Evolutionary conservation across 768 basidiomycete species (phyloP), one percentile per base, ranked within the genome.

Genomic region (Tricholoma furcatifolium): DNA sequence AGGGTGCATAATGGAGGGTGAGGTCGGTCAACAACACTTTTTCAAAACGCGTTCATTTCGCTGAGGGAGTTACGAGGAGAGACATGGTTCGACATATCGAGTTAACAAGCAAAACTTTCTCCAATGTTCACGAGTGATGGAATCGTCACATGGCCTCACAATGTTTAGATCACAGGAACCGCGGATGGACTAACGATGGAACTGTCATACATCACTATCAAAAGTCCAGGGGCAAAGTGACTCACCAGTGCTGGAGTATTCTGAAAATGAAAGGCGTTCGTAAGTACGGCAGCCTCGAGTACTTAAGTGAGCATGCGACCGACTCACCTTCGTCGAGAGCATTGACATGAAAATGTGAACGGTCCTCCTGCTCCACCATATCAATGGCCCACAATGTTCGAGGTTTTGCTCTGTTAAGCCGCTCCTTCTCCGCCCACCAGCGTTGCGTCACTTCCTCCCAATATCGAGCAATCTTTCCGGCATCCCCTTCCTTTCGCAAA

Each of bases 331-430:
- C 31, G 46, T 62, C 45, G 20, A 58, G 56, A 0, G 57, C 59
- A 35, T 64, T 60, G 15, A 53, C 57, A 6, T 63, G 55, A 23
- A 47, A 56, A 6, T 55, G 51, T 5, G 52, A 41, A 21, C 60
- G 62, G 39, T 54, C 51, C 27, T 67, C 63, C 12, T 61, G 55
- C 47, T 65, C 55, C 15, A 66, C 58, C 2, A 68, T 27, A 51
- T 68, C 67, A 36, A 66, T 60, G 49, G 63, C 62, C 67, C 65
- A 66, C 46, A 60, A 56, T 20, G 61, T 47, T 14, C 14, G 42
- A 34, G 47, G 53, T 14, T 49, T 58, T 14, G 18, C 46, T 27
- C 34, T 24, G 17, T 6, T 15, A 2, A 51, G 14, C 11, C 43
- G 18, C 15, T 18, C 35, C 24, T 30, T 39, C 8, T 55, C 53